Base-by-base conservation (phyloP, 176 grass and related monocot species). In the Oryza brachyantha region DNA sequence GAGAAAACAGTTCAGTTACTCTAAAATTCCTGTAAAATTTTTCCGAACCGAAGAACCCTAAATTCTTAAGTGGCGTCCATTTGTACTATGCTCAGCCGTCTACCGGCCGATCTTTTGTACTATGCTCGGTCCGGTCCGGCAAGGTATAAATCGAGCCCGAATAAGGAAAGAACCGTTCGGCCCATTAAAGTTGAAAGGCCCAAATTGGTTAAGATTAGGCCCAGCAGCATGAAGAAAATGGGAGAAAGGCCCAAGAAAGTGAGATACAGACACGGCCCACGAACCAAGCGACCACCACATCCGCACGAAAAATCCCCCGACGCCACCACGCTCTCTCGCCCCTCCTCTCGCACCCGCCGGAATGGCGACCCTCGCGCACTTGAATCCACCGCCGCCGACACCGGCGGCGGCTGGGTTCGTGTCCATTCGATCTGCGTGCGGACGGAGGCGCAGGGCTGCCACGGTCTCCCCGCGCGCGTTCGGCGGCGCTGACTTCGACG, bases 391-490 rank as follows among this genome's bases (percentile, higher is more conserved):
- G 45, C 73, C 79, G 59, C 31, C 76, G 1, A 43, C 75, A 8
- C 61, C 39, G 7, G 36, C 36, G 35, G 29, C 46, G 6, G 21
- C 63, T 5, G 61, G 77, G 34, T 69, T 59, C 54, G 81, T 76
- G 3, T 16, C 77, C 29, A n/a, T 46, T 17, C 8, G 37, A 8
- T 57, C 63, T 7, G 69, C 61, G 68, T 19, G 38, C 2, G 48
- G 31, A 8, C 39, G 42, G 28, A 32, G 70, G 43, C 71, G 41
- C 35, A 52, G 70, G 40, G 45, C 50, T 46, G 72, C 66, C 1
- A 77, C 66, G 29, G 72, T 80, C 11, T 71, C 36, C 61, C 86
- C 72, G 41, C 92, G 85, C 68, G 94, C 94, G 37, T 98, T 98
- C 28, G 61, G 95, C 46, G 73, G 90, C 57, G 72, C 54, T 54